phyloP scores from a whole-genome alignment of 1,284 basidiomycete species.

The Kalmanozyma brasiliensis region DNA sequence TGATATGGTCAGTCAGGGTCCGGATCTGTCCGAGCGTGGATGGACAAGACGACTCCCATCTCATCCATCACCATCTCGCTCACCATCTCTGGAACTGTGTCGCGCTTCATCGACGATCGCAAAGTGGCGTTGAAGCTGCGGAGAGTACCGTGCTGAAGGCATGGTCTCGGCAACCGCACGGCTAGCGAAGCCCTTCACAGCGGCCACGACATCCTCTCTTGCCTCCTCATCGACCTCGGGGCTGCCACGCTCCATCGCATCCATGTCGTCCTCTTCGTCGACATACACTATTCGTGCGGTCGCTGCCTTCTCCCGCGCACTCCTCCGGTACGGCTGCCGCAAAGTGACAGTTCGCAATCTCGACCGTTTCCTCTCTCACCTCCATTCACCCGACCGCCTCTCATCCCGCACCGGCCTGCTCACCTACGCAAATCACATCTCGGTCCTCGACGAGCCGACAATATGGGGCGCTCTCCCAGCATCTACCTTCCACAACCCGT shows the following conservation, averaged over 20 bases:
- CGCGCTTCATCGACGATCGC: too few species aligned
- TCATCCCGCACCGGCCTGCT: constrained; percentile 50
- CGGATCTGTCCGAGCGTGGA: constrained; percentile 16
- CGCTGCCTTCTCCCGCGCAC: constrained; percentile 46
- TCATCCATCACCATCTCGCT: constrained; percentile 1
- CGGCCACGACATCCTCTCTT: constrained; percentile 10
- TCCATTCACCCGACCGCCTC: constrained; percentile 43
- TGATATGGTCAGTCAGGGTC: constrained; percentile 5
- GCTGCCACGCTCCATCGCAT: constrained; percentile 8
- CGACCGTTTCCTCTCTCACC: constrained; percentile 49
- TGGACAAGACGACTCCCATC: not conserved
- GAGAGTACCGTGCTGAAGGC: not conserved
- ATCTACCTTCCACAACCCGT: constrained; percentile 23
- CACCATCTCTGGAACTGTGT: too few species aligned
- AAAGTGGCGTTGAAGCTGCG: too few species aligned
- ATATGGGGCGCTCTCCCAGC: constrained; percentile 57
- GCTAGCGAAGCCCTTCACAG: constrained; percentile 24
- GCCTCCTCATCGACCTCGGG: constrained; percentile 1
- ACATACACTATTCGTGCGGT: constrained; percentile 48
- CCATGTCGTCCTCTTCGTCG: constrained; percentile 24
- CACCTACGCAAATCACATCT: constrained; percentile 65
- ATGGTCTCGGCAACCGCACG: constrained; percentile 33
- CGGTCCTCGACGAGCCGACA: constrained; percentile 63
- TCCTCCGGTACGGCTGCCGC: constrained; percentile 52
- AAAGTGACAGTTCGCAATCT: constrained; percentile 55